phyloP scores from a whole-genome alignment of 2,329 filamentous ascomycete genomes.

The Calonectria pteridis region DNA sequence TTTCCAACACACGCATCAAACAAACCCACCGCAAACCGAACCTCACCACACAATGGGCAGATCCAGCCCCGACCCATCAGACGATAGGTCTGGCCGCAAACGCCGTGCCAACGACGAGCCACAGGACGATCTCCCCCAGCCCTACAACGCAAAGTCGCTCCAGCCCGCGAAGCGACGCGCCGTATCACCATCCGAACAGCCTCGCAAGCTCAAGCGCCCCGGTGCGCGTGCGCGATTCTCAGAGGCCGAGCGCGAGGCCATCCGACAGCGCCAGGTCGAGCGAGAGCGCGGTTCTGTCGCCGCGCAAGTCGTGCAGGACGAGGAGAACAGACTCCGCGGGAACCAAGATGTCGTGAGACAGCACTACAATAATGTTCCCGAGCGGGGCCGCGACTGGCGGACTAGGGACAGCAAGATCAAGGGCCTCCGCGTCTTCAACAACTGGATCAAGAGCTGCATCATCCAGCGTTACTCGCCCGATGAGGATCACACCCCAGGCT shows the following conservation, averaged over 20 bases:
- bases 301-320: conserved; percentile 51
- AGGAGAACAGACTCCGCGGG: conserved; percentile 59
- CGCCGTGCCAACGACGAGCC: conserved; percentile 51
- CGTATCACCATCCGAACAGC: conserved; percentile 66
- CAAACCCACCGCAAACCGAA: background rate
- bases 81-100: conserved; percentile 45
- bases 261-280: conserved; percentile 72
- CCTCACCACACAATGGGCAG: conserved; percentile 31
- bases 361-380: conserved; percentile 96
- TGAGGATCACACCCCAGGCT: conserved; percentile 76
- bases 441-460: conserved; percentile 98
- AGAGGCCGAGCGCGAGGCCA: conserved; percentile 75
- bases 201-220: conserved; percentile 77
- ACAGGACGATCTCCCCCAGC: conserved; percentile 65
- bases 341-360: conserved; percentile 89
- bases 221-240: conserved; percentile 76
- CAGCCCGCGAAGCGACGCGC: conserved; percentile 71
- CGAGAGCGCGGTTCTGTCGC: conserved; percentile 60
- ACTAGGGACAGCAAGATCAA: conserved; percentile 96
- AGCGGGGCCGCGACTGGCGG: conserved; percentile 94
- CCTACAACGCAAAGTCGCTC: conserved; percentile 70
- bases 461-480: conserved; percentile 96
- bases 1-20: background rate
- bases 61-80: conserved; percentile 26
- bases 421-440: conserved; percentile 94